Evolutionary conservation across 2,329 filamentous ascomycete genomes (phyloP).

Genomic region (Aspergillus sp.): DNA sequence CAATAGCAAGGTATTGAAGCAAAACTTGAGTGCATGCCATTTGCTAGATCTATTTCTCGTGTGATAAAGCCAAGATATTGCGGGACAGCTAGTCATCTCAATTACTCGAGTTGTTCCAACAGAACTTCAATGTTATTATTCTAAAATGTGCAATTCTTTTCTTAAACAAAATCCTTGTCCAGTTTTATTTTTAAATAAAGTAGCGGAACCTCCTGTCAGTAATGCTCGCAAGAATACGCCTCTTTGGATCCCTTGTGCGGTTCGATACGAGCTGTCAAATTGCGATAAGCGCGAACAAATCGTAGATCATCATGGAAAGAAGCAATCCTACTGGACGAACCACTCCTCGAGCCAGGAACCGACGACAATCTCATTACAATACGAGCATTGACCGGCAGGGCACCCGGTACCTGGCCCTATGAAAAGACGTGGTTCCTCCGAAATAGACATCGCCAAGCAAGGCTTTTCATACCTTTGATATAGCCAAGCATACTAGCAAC

Average conservation of each 20-base stretch:
- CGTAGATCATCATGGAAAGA: neutral
- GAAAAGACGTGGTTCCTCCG: neutral
- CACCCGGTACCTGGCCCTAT: neutral
- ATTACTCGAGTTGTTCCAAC: too few species aligned
- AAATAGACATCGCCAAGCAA: neutral
- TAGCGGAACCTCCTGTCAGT: too few species aligned
- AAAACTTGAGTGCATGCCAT: too few species aligned
- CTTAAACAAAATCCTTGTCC: too few species aligned
- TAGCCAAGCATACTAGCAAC: neutral
- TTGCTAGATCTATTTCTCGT: too few species aligned
- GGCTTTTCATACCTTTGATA: neutral
- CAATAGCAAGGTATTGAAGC: too few species aligned
- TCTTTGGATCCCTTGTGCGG: neutral
- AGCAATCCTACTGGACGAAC: neutral
- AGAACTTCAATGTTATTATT: too few species aligned
- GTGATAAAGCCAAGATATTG: too few species aligned
- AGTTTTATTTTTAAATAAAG: too few species aligned
- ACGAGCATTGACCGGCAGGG: neutral
- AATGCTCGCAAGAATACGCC: too few species aligned
- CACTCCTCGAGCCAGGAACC: neutral
- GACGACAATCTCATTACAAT: neutral
- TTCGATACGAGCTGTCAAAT: constrained; percentile 5
- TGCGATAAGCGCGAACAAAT: constrained; percentile 3
- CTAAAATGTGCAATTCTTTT: too few species aligned
- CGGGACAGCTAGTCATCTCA: too few species aligned